A percentile compares a stretch with the other conserved stretches of the same genome.
Conservation (phyloP, 108 stramenopile genomes). For the Cyclotella baltica region DNA sequence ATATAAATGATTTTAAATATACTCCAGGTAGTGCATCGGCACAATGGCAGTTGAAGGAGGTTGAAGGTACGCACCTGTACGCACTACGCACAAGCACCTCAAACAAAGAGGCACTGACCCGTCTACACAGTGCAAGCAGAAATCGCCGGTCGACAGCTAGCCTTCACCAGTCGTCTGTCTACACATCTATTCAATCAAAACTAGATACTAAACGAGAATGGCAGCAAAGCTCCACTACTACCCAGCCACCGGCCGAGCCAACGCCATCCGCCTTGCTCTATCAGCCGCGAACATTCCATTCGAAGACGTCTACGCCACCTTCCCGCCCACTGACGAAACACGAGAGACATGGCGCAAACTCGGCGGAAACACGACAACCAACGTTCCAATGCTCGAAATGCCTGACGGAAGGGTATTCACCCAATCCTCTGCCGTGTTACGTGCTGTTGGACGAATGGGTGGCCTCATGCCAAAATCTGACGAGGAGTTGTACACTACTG, state of each 20-base stretch:
- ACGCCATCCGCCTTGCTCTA: constrained; percentile 41
- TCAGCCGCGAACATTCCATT: constrained; percentile 34
- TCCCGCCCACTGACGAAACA: constrained; percentile 23
- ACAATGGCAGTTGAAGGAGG: too few species aligned
- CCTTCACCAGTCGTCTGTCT: too few species aligned
- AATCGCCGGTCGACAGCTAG: too few species aligned
- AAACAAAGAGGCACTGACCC: too few species aligned
- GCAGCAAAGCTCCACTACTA: constrained; percentile 37
- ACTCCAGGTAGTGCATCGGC: too few species aligned
- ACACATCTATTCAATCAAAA: too few species aligned
- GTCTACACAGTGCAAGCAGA: too few species aligned
- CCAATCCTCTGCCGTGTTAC: constrained; percentile 47
- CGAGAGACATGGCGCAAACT: constrained; percentile 25
- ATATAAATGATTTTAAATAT: too few species aligned
- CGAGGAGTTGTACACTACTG: constrained; percentile 27
- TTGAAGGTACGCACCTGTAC: too few species aligned
- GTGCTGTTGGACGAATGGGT: constrained; percentile 40
- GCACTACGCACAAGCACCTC: too few species aligned
- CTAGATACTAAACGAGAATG: constrained; percentile 15
- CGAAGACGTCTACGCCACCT: constrained; percentile 24
- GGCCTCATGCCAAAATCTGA: constrained; percentile 23
- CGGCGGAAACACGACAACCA: constrained; percentile 41
- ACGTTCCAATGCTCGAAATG: constrained; percentile 38
- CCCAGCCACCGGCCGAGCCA: constrained; percentile 33
- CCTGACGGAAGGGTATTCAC: constrained; percentile 39